Base-by-base conservation (phyloP, 2,329 filamentous ascomycete genomes). In the Phyllosticta paracitricarpa region DNA sequence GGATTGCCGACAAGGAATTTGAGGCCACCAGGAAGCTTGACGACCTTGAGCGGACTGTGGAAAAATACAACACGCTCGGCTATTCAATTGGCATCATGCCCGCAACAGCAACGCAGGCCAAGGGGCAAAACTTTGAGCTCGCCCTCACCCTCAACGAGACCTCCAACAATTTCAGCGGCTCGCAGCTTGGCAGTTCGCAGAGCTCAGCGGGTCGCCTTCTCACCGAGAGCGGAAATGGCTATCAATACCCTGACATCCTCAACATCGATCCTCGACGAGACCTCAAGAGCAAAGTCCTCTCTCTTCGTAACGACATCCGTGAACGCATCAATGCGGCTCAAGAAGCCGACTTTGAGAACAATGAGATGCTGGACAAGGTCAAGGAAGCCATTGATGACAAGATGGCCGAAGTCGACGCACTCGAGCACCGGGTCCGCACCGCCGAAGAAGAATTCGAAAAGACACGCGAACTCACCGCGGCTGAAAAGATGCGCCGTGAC, bases 321-420 rank as follows among this genome's bases (percentile, higher is more conserved):
- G 91, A 97, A 72, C 84, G 94, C 60, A 84, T 93, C 58, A 91
- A 88, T 64, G 79, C 83, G 4, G 89, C 89, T 0, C 86, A 96
- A 69, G 93, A 97, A 71, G 86, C 87, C 58, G 94, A 97, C 80
- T 89, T 97, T 83, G 93, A 94, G 70, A 91, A 96, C 66, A 89
- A 96, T 69, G 94, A 97, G 72, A 81, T 62, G 65, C 84, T 99
- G 9, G 92, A 97, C 73, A 90, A 89, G 67, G 93, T 97, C 72
- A 94, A 94, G 73, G 95, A 99, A 76, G 91, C 92, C 17, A 94
- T 99, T 74, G 92, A 97, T 71, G 93, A 99, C 76, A 97, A 96
- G 78, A 84, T 88, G 64, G 88, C 87, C 66, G 94, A 99, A 72
- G 90, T 99, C 19, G 93, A 97, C 72, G 89, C 91, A 3, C 80